Evolutionary conservation across 129 eudicot genomes (phyloP).

Genomic region (Rutidosis leptorrhynchoides): DNA sequence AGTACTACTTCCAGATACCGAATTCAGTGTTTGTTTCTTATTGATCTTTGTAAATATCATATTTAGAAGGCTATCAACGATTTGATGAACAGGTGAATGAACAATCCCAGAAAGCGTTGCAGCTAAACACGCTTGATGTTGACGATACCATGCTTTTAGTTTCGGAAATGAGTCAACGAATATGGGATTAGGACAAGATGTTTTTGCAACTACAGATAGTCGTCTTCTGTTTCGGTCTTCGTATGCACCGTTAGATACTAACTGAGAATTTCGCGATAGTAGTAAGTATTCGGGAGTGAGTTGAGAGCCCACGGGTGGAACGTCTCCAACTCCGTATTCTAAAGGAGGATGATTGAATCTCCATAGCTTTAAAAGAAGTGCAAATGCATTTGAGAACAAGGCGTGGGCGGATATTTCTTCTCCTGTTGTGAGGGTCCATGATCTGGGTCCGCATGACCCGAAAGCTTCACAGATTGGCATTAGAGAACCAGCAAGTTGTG

Average conservation of each 20-base stretch:
- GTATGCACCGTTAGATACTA: constrained; percentile 38
- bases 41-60: constrained; percentile 85
- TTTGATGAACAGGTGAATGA: constrained; percentile 79
- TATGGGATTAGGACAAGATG: constrained; percentile 61
- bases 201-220: constrained; percentile 50
- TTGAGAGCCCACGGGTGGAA: constrained; percentile 92
- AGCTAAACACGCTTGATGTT: constrained; percentile 91
- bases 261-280: constrained; percentile 57
- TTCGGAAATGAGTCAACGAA: constrained; percentile 91
- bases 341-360: constrained; percentile 90
- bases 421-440: constrained; percentile 81
- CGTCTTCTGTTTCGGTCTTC: constrained; percentile 56
- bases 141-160: constrained; percentile 89
- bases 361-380: constrained; percentile 97
- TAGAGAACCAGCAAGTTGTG: constrained; percentile 85
- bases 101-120: constrained; percentile 87
- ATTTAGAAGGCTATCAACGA: constrained; percentile 64
- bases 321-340: constrained; percentile 81
- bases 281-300: constrained; percentile 93
- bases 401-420: constrained; percentile 83
- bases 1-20: constrained; percentile 77
- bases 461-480: constrained; percentile 97
- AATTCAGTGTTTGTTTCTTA: constrained; percentile 47
- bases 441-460: constrained; percentile 87
- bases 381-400: constrained; percentile 90